A percentile compares a stretch with the other conserved stretches of the same genome.
Evolutionary conservation across 1,284 basidiomycete species (phyloP).

Genomic region (Phellinidium pouzarii): DNA sequence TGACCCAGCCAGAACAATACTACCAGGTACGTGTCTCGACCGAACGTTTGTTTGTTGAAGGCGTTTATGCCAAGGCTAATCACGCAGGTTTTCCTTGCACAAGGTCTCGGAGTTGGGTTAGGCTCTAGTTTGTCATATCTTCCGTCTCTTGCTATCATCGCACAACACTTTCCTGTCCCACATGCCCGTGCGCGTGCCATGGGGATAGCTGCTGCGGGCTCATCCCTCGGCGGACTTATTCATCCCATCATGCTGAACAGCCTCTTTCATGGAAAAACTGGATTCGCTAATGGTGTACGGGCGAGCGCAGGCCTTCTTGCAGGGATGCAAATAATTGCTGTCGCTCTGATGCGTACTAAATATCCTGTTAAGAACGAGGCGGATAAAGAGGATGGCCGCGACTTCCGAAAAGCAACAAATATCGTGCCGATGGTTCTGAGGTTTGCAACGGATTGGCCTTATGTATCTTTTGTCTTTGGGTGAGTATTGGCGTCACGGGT

Average conservation of each 20-base stretch:
- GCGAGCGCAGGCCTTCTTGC: constrained; percentile 26
- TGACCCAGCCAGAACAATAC: constrained; percentile 34
- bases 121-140: constrained; percentile 20
- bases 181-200: constrained; percentile 21
- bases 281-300: constrained; percentile 26
- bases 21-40: constrained; percentile 32
- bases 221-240: constrained; percentile 24
- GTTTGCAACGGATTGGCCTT: constrained; percentile 13
- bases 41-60: constrained; percentile 24
- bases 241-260: constrained; percentile 28
- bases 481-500: not conserved
- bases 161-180: constrained; percentile 21
- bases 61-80: constrained; percentile 27
- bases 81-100: constrained; percentile 21
- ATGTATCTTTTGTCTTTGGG: constrained; percentile 16
- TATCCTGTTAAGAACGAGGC: constrained; percentile 7
- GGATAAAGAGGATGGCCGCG: not conserved
- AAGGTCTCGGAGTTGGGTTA: constrained; percentile 22
- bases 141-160: constrained; percentile 20
- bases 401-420: not conserved
- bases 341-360: constrained; percentile 27
- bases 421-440: constrained; percentile 1
- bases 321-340: constrained; percentile 23
- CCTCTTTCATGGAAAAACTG: constrained; percentile 21
- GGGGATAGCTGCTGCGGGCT: constrained; percentile 23